Evolutionary conservation across 2,329 filamentous ascomycete species (phyloP).

Genomic region (Hymenoscyphus infarciens): DNA sequence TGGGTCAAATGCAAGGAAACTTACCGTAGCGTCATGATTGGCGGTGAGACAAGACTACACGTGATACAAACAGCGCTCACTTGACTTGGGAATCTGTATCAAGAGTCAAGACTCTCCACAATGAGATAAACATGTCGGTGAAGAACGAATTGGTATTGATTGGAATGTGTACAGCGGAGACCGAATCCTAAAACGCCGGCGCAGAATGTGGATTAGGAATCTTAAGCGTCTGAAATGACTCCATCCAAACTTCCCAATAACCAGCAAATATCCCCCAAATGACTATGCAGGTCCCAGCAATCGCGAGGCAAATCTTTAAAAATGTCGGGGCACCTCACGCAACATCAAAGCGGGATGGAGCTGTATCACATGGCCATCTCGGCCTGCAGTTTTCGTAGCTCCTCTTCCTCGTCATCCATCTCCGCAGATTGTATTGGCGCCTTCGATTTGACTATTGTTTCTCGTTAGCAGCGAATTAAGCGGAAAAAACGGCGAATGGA

Average conservation of each 20-base stretch:
- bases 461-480: constrained; percentile 21
- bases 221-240: constrained; percentile 18
- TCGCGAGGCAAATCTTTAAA: constrained; percentile 19
- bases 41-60: constrained; percentile 15
- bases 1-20: not conserved
- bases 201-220: constrained; percentile 22
- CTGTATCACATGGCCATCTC: constrained; percentile 86
- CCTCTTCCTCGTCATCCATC: constrained; percentile 86
- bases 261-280: constrained; percentile 22
- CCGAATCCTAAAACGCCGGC: constrained; percentile 30
- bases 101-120: not conserved
- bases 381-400: constrained; percentile 86
- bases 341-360: constrained; percentile 1
- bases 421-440: constrained; percentile 56
- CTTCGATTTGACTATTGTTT: constrained; percentile 48
- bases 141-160: constrained; percentile 19
- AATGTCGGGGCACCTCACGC: constrained; percentile 20
- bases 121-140: constrained; percentile 7
- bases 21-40: constrained; percentile 10
- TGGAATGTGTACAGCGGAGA: constrained; percentile 23
- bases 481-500: not conserved
- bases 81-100: not conserved
- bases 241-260: constrained; percentile 17
- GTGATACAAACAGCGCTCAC: constrained; percentile 13
- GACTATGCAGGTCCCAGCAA: constrained; percentile 30